Base-by-base conservation (phyloP, 441 rosid genomes). In the Gossypium laxum region DNA sequence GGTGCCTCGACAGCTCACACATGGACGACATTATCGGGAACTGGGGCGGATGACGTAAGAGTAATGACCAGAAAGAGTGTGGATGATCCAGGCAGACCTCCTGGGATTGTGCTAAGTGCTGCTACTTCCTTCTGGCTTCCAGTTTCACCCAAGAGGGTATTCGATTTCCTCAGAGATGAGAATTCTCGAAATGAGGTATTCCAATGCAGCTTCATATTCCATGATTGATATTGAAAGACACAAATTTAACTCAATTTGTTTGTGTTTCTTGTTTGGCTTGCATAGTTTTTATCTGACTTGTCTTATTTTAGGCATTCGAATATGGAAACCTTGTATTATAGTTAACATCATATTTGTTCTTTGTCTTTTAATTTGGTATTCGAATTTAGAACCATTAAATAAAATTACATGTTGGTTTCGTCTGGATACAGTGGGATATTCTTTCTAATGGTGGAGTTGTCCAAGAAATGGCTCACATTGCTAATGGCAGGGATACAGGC, bases 51-150 rank as follows among this genome's bases (percentile, higher is more conserved):
- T 12, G 96, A 84, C 74, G 88, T 94, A 2, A 81, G 92, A 28
- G 88, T 92, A n/a, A 90, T 89, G 98, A 84, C 94, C 18, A 56
- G 92, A 51, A 88, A 84, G 83, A 92, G 86, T 18, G 59, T 87
- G 0, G 85, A 83, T 71, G 97, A 90, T 69, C 98, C 94, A 2
- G 98, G 99, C 34, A 81, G 86, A 69, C 97, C 98, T 45, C 89
- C 89, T 0, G 98, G 99, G 14, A 78, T 87, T 77, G 89, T 90
- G 43, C 87, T 94, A 2, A 85, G 89, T 67, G 93, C 93, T 26
- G 93, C 96, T 4, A 85, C 98, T 81, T 90, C 99, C 10, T 89
- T 92, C 72, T 94, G 98, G 99, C 82, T 92, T 59, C 92, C 98
- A 1, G 91, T 81, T 66, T 69, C 92, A 0, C 96, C 90, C 0